phyloP scores from a whole-genome alignment of 345 rosid species.

The Streptanthus diversifolius region DNA sequence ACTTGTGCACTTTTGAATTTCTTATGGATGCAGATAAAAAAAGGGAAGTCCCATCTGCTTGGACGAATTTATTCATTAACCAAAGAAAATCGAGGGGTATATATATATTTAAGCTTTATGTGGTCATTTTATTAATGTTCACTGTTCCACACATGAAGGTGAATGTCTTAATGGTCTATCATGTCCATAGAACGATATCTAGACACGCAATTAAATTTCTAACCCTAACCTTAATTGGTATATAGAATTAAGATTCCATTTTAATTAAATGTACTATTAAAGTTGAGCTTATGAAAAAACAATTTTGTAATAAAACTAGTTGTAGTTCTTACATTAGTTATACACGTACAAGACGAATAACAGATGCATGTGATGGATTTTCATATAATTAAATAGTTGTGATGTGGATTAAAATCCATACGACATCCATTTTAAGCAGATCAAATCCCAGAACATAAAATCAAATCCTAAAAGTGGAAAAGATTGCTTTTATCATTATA shows the following conservation, averaged over 20 bases:
- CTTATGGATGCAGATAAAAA: slow-evolving; percentile 14
- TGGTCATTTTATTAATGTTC: not conserved
- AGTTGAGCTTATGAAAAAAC: not conserved
- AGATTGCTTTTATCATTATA: slow-evolving; percentile 25
- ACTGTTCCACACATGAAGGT: not conserved
- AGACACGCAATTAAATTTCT: not conserved
- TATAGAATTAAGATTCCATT: not conserved
- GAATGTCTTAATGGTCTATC: not conserved
- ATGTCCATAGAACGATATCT: not conserved
- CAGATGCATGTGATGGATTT: not conserved
- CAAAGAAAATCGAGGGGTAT: not conserved
- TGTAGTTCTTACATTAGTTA: not conserved
- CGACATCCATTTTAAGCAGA: not conserved
- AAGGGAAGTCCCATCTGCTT: slow-evolving; percentile 20
- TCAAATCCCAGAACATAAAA: slow-evolving; percentile 16
- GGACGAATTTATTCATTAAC: not conserved
- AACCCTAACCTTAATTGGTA: not conserved
- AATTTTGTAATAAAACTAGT: not conserved
- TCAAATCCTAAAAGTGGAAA: slow-evolving; percentile 22
- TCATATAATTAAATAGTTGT: not conserved
- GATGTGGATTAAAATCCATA: not conserved
- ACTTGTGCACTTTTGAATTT: slow-evolving; percentile 18
- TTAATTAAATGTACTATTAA: not conserved
- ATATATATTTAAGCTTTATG: not conserved
- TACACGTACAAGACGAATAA: not conserved